phyloP scores from a whole-genome alignment of 2,329 filamentous ascomycete species.

The Colletotrichum tanaceti region DNA sequence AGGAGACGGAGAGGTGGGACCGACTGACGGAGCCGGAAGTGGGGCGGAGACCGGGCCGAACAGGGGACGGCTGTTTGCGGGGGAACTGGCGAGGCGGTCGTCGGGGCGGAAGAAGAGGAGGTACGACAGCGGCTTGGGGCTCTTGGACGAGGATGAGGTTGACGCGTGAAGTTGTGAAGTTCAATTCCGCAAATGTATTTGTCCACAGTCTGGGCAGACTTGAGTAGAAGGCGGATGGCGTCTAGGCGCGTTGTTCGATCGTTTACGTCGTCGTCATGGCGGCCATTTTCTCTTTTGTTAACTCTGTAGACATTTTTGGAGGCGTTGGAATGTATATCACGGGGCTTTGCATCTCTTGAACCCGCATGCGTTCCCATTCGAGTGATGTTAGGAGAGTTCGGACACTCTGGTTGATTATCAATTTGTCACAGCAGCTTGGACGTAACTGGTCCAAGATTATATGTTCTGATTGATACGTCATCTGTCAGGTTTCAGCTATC shows the following conservation, averaged over 20 bases:
- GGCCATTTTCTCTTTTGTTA: constrained; percentile 12
- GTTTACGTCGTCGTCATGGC: constrained; percentile 1
- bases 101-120: constrained; percentile 57
- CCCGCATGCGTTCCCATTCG: too few relatives aligned
- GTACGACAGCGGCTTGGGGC: constrained; percentile 66
- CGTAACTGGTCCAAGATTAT: too few relatives aligned
- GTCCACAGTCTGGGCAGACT: background rate
- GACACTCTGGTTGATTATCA: too few relatives aligned
- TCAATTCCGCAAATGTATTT: background rate
- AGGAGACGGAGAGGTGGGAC: constrained; percentile 4
- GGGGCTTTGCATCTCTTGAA: too few relatives aligned
- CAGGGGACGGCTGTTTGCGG: constrained; percentile 44
- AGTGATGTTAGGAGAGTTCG: too few relatives aligned
- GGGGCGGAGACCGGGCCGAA: constrained; percentile 41
- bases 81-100: constrained; percentile 47
- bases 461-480: too few relatives aligned
- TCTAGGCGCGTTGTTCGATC: constrained; percentile 23
- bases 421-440: too few relatives aligned
- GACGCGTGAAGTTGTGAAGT: constrained; percentile 40
- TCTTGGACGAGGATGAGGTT: constrained; percentile 65
- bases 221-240: constrained; percentile 11
- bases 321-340: background rate
- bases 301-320: background rate
- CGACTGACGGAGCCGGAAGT: constrained; percentile 28
- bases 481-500: too few relatives aligned